Evolutionary conservation across 805 yeast species (phyloP).

Genomic region (Grigorovia transvaalensis): DNA sequence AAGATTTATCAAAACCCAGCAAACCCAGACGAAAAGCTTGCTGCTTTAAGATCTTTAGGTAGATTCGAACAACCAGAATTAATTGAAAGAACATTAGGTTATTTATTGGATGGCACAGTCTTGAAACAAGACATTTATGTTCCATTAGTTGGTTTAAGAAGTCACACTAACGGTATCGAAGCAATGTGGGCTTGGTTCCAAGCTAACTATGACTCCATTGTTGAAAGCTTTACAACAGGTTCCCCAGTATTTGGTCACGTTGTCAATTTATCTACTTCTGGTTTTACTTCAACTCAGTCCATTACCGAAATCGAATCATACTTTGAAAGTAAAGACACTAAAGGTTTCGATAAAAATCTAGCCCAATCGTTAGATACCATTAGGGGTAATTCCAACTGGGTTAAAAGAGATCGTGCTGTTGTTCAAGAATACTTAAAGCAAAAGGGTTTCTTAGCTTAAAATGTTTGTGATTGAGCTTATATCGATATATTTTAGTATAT

Average conservation of each 20-base stretch:
- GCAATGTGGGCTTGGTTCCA: slow-evolving; percentile 68
- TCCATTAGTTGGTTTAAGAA: slow-evolving; percentile 64
- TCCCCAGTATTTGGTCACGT: slow-evolving; percentile 69
- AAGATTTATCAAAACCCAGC: slow-evolving; percentile 48
- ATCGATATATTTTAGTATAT: background rate
- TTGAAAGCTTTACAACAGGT: slow-evolving; percentile 64
- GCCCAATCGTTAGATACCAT: slow-evolving; percentile 55
- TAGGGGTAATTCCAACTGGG: slow-evolving; percentile 46
- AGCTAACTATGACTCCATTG: slow-evolving; percentile 58
- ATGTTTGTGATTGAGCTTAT: background rate
- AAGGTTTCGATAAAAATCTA: slow-evolving; percentile 52
- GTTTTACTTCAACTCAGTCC: slow-evolving; percentile 48
- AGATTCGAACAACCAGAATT: slow-evolving; percentile 41
- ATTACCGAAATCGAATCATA: slow-evolving; percentile 40
- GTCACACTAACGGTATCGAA: slow-evolving; percentile 53
- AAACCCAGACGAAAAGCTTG: slow-evolving; percentile 53
- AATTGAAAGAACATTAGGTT: slow-evolving; percentile 44
- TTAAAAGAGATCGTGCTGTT: slow-evolving; percentile 40
- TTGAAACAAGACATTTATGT: slow-evolving; percentile 65
- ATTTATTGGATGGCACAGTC: slow-evolving; percentile 46
- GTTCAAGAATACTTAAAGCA: slow-evolving; percentile 41
- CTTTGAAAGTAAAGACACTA: slow-evolving; percentile 43
- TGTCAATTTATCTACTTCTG: slow-evolving; percentile 48
- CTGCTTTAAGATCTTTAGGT: slow-evolving; percentile 63
- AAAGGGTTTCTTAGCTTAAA: slow-evolving; percentile 20